A percentile compares a stretch with the other conserved stretches of the same genome.
Conservation (phyloP, 495 filamentous ascomycete species). For the Xylaria telfairii region DNA sequence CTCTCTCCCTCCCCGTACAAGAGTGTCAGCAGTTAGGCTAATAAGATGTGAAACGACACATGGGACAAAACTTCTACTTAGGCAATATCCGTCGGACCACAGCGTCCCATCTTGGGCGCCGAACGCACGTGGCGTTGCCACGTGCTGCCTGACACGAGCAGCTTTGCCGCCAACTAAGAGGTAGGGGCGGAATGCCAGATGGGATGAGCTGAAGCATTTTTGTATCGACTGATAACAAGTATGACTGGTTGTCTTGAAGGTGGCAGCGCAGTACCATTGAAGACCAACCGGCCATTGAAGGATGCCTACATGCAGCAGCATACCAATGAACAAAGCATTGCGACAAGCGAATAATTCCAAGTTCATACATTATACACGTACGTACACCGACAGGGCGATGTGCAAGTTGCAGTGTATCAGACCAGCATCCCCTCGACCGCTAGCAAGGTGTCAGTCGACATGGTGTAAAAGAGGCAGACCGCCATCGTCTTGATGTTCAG, state of each 20-base stretch:
- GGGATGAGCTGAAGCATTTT: neutral
- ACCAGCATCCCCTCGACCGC: neutral
- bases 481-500: neutral
- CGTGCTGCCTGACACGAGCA: neutral
- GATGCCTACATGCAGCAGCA: neutral
- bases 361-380: too few species aligned
- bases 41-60: conserved; percentile 8
- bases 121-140: conserved; percentile 6
- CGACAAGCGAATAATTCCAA: neutral
- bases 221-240: neutral
- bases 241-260: neutral
- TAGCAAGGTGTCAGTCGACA: neutral
- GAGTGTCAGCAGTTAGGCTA: neutral
- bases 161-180: neutral
- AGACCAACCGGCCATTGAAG: too few species aligned
- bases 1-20: too few species aligned
- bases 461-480: neutral
- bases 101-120: neutral
- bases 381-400: neutral
- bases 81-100: neutral
- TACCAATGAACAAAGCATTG: neutral
- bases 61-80: conserved; percentile 8
- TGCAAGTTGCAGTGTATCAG: conserved; percentile 3
- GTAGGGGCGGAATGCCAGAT: neutral
- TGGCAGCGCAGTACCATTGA: neutral